Percentiles rank a stretch among this genome's conserved stretches.
phyloP scores from a whole-genome alignment of 306 rosid genomes.

The Biancaea sappan region DNA sequence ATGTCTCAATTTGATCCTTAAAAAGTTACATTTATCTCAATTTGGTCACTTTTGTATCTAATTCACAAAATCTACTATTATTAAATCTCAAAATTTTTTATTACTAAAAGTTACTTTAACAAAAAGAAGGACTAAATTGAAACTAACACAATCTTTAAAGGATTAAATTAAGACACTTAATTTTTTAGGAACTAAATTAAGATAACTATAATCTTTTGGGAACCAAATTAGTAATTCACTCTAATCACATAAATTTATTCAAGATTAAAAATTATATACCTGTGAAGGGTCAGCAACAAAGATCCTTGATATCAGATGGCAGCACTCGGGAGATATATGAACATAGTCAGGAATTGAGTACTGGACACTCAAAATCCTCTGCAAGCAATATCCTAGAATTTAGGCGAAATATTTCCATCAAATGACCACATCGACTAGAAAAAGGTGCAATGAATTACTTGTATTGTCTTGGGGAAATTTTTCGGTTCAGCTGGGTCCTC shows the following conservation, averaged over 20 bases:
- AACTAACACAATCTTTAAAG: no score
- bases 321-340: constrained; percentile 72
- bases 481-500: constrained; percentile 89
- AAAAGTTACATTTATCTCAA: no score
- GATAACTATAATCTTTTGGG: no score
- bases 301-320: constrained; percentile 74
- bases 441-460: constrained; percentile 46
- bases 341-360: constrained; percentile 73
- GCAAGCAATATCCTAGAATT: constrained; percentile 35
- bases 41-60: no score
- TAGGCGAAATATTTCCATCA: not conserved
- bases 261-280: constrained; percentile 42
- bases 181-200: no score
- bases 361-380: constrained; percentile 85
- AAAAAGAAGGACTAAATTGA: no score
- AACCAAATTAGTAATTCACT: no score
- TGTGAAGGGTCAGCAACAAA: constrained; percentile 76
- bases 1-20: no score
- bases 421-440: not conserved
- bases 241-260: not conserved
- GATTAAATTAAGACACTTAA: no score
- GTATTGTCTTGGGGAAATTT: constrained; percentile 85
- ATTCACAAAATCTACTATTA: no score
- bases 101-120: no score
- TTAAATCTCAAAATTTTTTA: no score